Percentiles rank a stretch among this genome's conserved stretches.
These are phyloP conservation scores for Kalaharituber pfeilii DNA, from an alignment of 2,329 filamentous ascomycete genomes.

Conservation along the genomic window DNA sequence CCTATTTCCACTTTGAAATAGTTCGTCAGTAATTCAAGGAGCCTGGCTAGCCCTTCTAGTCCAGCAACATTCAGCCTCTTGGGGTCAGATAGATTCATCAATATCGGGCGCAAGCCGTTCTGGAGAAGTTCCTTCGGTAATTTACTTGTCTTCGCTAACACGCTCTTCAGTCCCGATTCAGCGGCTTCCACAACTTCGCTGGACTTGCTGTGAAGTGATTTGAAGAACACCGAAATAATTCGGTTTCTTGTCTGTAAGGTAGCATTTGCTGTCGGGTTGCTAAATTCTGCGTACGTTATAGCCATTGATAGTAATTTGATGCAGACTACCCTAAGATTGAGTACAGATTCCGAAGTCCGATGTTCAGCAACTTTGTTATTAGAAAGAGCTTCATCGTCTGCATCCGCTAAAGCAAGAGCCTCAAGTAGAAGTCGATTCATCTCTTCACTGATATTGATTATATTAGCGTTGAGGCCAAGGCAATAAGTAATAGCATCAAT, in stretches of 20 bases:
- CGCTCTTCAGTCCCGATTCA: conserved; percentile 73
- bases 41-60: conserved; percentile 72
- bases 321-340: conserved; percentile 80
- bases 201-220: conserved; percentile 84
- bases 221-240: conserved; percentile 95
- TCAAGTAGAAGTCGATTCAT: conserved; percentile 83
- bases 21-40: conserved; percentile 81
- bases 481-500: conserved; percentile 97
- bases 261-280: conserved; percentile 26
- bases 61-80: conserved; percentile 77
- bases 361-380: conserved; percentile 77
- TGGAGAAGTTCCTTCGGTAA: conserved; percentile 90
- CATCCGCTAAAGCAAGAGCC: conserved; percentile 81
- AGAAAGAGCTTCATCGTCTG: conserved; percentile 78
- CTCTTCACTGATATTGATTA: conserved; percentile 81
- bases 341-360: conserved; percentile 85
- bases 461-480: conserved; percentile 70
- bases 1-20: conserved; percentile 99
- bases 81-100: conserved; percentile 88
- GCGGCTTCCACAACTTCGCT: conserved; percentile 85
- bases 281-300: conserved; percentile 83
- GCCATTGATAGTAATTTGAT: conserved; percentile 84
- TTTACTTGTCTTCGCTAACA: conserved; percentile 75
- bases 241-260: conserved; percentile 40
- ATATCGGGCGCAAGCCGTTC: conserved; percentile 80